Conservation (phyloP, 2,329 filamentous ascomycete species). For the Xylaria sp. region DNA sequence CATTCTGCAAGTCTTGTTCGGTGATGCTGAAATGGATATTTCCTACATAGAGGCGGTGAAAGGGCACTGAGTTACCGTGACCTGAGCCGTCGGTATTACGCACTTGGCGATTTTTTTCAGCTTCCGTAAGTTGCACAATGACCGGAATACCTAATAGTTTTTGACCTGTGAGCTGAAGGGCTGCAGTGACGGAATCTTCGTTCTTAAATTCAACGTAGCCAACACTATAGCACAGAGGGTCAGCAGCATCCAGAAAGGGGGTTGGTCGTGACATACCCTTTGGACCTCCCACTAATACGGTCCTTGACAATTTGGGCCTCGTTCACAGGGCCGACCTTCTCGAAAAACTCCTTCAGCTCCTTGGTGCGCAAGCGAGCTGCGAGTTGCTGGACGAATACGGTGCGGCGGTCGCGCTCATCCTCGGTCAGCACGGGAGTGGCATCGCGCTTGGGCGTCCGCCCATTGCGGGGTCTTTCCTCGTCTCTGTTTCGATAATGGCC, state of each 20-base stretch:
- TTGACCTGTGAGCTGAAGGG: conserved; percentile 97
- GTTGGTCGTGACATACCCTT: conserved; percentile 74
- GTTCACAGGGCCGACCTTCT: conserved; percentile 92
- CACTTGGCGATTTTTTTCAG: conserved; percentile 98
- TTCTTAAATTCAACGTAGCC: conserved; percentile 99
- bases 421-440: conserved; percentile 82
- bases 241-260: conserved; percentile 43
- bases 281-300: conserved; percentile 93
- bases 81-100: conserved; percentile 78
- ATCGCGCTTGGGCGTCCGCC: conserved; percentile 57
- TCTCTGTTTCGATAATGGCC: conserved; percentile 66
- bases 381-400: conserved; percentile 98
- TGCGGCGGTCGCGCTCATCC: conserved; percentile 95
- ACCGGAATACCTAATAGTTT: conserved; percentile 98
- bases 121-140: conserved; percentile 97
- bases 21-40: conserved; percentile 99
- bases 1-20: conserved; percentile 92
- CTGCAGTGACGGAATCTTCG: conserved; percentile 91
- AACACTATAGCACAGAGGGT: conserved; percentile 69
- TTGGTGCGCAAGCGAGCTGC: conserved; percentile 92
- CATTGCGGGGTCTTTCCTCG: conserved; percentile 56
- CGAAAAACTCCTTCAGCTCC: conserved; percentile 94
- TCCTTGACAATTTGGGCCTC: conserved; percentile 99
- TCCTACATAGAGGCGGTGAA: conserved; percentile 97
- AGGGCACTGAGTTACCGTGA: conserved; percentile 86